Evolutionary conservation across 495 filamentous ascomycete genomes (phyloP).

Genomic region (Penicillium argentinense): DNA sequence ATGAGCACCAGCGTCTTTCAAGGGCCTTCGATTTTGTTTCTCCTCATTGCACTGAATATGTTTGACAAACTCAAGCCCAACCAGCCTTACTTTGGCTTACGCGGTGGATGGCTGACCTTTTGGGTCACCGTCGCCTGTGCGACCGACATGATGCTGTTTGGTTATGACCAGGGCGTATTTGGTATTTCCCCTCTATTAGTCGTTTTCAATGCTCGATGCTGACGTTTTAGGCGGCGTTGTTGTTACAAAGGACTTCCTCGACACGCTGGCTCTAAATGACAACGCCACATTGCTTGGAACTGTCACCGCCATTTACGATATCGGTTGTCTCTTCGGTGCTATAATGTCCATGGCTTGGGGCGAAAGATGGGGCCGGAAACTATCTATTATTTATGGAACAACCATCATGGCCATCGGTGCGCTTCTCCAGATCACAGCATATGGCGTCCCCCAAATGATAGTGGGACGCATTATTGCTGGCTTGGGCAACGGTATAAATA

Average conservation of each 20-base stretch:
- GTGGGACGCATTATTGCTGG: conserved; percentile 41
- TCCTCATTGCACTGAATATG: no score
- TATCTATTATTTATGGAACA: conserved; percentile 45
- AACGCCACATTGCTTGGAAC: conserved; percentile 17
- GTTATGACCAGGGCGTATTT: conserved; percentile 18
- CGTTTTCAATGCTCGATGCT: not conserved
- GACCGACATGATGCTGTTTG: conserved; percentile 18
- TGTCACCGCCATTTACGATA: conserved; percentile 20
- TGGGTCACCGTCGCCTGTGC: conserved; percentile 21
- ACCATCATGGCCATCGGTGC: conserved; percentile 54
- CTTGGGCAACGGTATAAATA: conserved; percentile 37
- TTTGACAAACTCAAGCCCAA: no score
- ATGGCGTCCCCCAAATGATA: conserved; percentile 42
- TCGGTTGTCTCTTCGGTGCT: conserved; percentile 52
- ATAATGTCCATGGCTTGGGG: conserved; percentile 43
- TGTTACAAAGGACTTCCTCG: conserved; percentile 16
- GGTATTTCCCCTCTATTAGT: not conserved
- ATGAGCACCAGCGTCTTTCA: no score
- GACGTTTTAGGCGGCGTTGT: conserved; percentile 19
- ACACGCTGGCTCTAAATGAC: conserved; percentile 11
- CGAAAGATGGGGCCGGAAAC: conserved; percentile 50
- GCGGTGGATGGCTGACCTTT: conserved; percentile 21
- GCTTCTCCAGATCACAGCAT: conserved; percentile 49
- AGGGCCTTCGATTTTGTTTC: no score
- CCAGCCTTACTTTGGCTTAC: conserved; percentile 23